These are phyloP conservation scores for Neurospora pannonica DNA, from an alignment of 495 filamentous ascomycete species.

Conservation along the genomic window DNA sequence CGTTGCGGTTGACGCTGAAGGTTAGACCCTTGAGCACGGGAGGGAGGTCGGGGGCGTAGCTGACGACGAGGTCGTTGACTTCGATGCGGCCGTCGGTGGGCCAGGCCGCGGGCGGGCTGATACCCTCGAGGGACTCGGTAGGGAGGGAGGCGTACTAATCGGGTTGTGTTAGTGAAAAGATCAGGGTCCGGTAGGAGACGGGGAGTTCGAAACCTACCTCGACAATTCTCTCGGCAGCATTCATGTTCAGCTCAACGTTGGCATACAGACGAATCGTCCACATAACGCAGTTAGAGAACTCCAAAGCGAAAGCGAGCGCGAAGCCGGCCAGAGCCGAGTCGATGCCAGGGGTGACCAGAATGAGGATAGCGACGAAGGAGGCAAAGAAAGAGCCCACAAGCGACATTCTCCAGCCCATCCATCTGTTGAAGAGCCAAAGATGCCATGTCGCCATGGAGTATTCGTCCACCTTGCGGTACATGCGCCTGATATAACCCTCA, in stretches of 20 bases:
- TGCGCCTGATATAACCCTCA: slow-evolving; percentile 52
- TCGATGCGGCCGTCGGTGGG: slow-evolving; percentile 68
- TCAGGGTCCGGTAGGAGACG: neutral
- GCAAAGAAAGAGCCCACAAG: slow-evolving; percentile 64
- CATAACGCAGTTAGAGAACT: slow-evolving; percentile 44
- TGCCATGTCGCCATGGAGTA: slow-evolving; percentile 55
- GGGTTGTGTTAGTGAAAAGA: neutral
- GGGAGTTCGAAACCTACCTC: slow-evolving; percentile 32
- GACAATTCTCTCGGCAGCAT: slow-evolving; percentile 70
- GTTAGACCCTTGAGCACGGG: slow-evolving; percentile 65
- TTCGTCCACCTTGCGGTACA: slow-evolving; percentile 58
- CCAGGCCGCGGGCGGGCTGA: slow-evolving; percentile 65
- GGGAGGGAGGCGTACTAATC: slow-evolving; percentile 53
- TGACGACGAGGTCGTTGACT: slow-evolving; percentile 61
- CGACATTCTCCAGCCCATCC: slow-evolving; percentile 65
- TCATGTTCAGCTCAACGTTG: slow-evolving; percentile 71
- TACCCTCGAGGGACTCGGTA: slow-evolving; percentile 54
- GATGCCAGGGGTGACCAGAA: slow-evolving; percentile 53
- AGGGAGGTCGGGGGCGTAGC: slow-evolving; percentile 67
- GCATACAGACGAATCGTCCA: slow-evolving; percentile 54
- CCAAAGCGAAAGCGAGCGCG: slow-evolving; percentile 51
- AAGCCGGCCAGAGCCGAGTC: slow-evolving; percentile 74
- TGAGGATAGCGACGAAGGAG: slow-evolving; percentile 50
- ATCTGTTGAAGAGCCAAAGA: slow-evolving; percentile 61
- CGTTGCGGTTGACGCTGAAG: slow-evolving; percentile 60